Evolutionary conservation across 805 yeast genomes (phyloP).

Genomic region (Wickerhamiella lipophila): DNA sequence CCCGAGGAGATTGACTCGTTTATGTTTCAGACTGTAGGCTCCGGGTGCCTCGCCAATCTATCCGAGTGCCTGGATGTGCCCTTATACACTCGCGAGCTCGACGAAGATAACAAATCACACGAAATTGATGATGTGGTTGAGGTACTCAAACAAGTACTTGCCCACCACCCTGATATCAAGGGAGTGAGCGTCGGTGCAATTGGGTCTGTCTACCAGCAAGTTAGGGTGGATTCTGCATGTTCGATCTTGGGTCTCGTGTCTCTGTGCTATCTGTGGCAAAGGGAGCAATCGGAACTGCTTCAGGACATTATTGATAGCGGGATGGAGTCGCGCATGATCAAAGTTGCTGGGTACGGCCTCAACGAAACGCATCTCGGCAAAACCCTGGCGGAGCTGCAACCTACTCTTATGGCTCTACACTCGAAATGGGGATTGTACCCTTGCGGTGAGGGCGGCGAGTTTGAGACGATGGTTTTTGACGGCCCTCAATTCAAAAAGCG

Average conservation of each 20-base stretch:
- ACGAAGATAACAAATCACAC: slow-evolving; percentile 52
- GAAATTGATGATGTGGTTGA: slow-evolving; percentile 75
- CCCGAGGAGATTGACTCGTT: slow-evolving; percentile 78
- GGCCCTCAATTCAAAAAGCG: slow-evolving; percentile 66
- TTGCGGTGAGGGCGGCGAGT: slow-evolving; percentile 99
- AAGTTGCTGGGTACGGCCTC: slow-evolving; percentile 89
- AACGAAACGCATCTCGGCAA: slow-evolving; percentile 53
- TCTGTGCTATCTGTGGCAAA: slow-evolving; percentile 79
- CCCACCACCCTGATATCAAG: slow-evolving; percentile 53
- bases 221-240: slow-evolving; percentile 87
- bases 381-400: slow-evolving; percentile 48
- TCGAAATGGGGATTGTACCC: slow-evolving; percentile 67
- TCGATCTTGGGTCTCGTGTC: slow-evolving; percentile 52
- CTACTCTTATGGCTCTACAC: slow-evolving; percentile 44
- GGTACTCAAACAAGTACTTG: slow-evolving; percentile 34
- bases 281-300: slow-evolving; percentile 69
- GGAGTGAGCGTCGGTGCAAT: slow-evolving; percentile 96
- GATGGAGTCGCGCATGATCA: slow-evolving; percentile 71
- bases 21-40: slow-evolving; percentile 98
- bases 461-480: slow-evolving; percentile 84
- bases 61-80: slow-evolving; percentile 67
- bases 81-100: slow-evolving; percentile 53
- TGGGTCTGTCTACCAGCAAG: slow-evolving; percentile 85
- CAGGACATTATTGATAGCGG: slow-evolving; percentile 59
- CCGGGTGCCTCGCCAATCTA: slow-evolving; percentile 55